Percentiles rank a stretch among this genome's conserved stretches.
Conservation (phyloP, 2,329 filamentous ascomycete genomes). For the Graphiopsis chlorocephala region DNA sequence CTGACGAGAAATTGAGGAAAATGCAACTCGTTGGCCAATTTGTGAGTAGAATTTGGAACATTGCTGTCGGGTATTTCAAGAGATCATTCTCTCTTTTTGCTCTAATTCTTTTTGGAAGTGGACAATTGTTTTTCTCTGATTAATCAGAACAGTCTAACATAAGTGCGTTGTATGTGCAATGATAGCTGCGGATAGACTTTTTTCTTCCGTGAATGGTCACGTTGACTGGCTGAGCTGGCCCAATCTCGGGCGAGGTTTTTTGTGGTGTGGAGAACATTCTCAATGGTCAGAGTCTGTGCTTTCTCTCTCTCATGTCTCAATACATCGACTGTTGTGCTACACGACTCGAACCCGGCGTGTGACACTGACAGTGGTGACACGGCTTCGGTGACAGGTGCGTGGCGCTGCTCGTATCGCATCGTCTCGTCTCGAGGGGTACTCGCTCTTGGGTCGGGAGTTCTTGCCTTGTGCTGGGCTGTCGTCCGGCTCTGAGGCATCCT, state of each 20-base stretch:
- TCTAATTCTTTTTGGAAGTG: no score
- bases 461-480: neutral
- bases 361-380: neutral
- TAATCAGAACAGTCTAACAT: no score
- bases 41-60: no score
- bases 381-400: neutral
- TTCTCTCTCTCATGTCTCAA: neutral
- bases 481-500: no score
- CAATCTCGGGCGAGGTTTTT: neutral
- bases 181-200: no score
- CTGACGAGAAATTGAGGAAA: no score
- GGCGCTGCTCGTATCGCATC: neutral
- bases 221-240: no score
- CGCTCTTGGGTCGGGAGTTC: neutral
- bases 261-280: neutral
- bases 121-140: neutral
- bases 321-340: neutral
- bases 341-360: neutral
- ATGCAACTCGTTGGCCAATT: no score
- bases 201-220: no score
- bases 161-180: no score
- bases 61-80: no score
- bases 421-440: neutral
- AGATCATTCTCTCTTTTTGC: no score
- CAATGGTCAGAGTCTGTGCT: neutral